A percentile compares a stretch with the other conserved stretches of the same genome.
phyloP scores from a whole-genome alignment of 805 yeast genomes.

The Cyberlindnera americana region DNA sequence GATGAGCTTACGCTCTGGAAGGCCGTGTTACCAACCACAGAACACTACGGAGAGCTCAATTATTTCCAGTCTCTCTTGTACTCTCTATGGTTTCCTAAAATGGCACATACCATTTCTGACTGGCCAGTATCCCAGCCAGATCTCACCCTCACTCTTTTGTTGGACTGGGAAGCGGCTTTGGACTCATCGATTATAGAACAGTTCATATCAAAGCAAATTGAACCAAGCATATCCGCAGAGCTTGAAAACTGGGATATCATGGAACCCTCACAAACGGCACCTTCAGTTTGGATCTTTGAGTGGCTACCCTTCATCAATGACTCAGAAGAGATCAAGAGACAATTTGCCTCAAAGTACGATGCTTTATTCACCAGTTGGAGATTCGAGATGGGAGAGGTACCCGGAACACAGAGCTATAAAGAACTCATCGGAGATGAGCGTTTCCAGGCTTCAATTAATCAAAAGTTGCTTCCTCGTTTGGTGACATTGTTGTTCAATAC shows the following conservation, averaged over 20 bases:
- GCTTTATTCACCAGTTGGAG: slow-evolving; percentile 22
- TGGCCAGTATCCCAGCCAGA: slow-evolving; percentile 41
- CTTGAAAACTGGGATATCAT: slow-evolving; percentile 35
- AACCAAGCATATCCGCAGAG: slow-evolving; percentile 35
- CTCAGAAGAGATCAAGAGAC: slow-evolving; percentile 18
- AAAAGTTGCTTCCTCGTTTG: slow-evolving; percentile 24
- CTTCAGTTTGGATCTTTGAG: slow-evolving; percentile 35
- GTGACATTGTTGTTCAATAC: slow-evolving; percentile 6
- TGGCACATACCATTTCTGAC: slow-evolving; percentile 27
- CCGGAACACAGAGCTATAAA: slow-evolving; percentile 30
- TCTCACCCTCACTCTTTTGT: slow-evolving; percentile 35
- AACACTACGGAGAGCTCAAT: slow-evolving; percentile 16
- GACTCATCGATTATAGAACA: slow-evolving; percentile 29
- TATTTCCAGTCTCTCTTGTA: slow-evolving; percentile 35
- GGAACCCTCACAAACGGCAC: slow-evolving; percentile 11
- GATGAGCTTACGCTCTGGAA: slow-evolving; percentile 31
- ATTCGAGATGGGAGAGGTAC: slow-evolving; percentile 2
- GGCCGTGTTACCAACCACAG: slow-evolving; percentile 8
- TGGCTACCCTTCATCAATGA: slow-evolving; percentile 33
- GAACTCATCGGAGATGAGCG: slow-evolving; percentile 31
- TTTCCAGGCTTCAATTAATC: slow-evolving; percentile 19
- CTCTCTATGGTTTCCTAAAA: slow-evolving; percentile 34
- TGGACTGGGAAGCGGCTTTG: slow-evolving; percentile 40
- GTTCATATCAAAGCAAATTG: slow-evolving; percentile 31
- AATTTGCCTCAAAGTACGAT: slow-evolving; percentile 25